phyloP scores from a whole-genome alignment of 2,329 filamentous ascomycete genomes.

The Claviceps sp. region DNA sequence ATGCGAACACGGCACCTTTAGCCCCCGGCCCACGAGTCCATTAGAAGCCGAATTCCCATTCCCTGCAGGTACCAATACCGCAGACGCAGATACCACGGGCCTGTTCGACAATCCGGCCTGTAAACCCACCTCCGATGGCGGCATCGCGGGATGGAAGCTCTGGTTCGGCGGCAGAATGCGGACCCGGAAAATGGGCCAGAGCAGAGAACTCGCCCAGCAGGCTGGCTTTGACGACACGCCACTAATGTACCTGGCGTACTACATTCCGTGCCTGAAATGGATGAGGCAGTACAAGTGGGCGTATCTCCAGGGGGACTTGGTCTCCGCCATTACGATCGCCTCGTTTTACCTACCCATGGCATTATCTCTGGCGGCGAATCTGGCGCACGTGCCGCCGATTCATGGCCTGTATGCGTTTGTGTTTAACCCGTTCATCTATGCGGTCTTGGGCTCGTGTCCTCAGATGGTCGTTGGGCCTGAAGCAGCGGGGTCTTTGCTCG shows the following conservation, averaged over 20 bases:
- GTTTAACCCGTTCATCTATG: conserved; percentile 84
- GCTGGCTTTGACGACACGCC: conserved; percentile 62
- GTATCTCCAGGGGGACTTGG: conserved; percentile 73
- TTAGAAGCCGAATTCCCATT: conserved; percentile 15
- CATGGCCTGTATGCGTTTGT: conserved; percentile 91
- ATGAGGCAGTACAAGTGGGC: conserved; percentile 71
- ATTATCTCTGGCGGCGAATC: conserved; percentile 80
- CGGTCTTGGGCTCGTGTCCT: conserved; percentile 78
- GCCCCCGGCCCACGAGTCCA: conserved; percentile 48
- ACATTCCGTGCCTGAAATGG: conserved; percentile 85
- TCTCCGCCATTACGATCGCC: conserved; percentile 89
- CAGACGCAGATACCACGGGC: conserved; percentile 16
- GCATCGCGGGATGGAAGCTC: conserved; percentile 27
- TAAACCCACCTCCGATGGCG: conserved; percentile 23
- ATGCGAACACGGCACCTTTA: conserved; percentile 67
- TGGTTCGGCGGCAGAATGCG: conserved; percentile 38
- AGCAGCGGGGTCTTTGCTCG: conserved; percentile 80
- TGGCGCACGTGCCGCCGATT: conserved; percentile 84
- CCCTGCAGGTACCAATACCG: conserved; percentile 19
- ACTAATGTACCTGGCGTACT: conserved; percentile 84
- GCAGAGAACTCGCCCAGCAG: conserved; percentile 54
- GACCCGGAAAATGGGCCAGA: conserved; percentile 58
- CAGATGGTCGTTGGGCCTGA: conserved; percentile 92
- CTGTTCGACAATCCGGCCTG: conserved; percentile 26
- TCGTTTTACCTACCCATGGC: conserved; percentile 98